These are phyloP conservation scores for Linnemannia hyalina DNA, from an alignment of 192 early-diverging fungal species.

Conservation along the genomic window DNA sequence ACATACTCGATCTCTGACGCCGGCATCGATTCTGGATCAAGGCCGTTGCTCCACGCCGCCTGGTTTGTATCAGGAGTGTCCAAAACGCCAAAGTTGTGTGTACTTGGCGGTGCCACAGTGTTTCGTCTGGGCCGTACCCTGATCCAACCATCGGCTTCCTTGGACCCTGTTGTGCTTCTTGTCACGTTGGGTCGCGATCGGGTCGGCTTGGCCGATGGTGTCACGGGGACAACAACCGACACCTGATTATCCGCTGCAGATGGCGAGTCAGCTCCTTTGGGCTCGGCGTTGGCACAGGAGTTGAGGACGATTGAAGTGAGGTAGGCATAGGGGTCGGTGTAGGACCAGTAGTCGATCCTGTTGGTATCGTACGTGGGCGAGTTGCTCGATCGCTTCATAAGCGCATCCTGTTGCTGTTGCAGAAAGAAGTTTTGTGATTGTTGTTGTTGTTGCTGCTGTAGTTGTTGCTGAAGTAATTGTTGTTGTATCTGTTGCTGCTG, in stretches of 20 bases:
- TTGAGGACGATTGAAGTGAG: constrained; percentile 50
- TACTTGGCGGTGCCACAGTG: constrained; percentile 8
- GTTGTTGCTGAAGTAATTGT: constrained; percentile 42
- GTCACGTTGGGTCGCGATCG: neutral
- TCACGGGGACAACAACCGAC: constrained; percentile 3
- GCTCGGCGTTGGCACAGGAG: constrained; percentile 47
- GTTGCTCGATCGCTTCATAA: constrained; percentile 16
- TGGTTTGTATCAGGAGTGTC: constrained; percentile 11
- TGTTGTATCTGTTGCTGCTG: constrained; percentile 36
- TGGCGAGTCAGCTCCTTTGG: constrained; percentile 37
- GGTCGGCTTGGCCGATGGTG: neutral
- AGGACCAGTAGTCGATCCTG: constrained; percentile 51
- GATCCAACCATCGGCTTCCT: constrained; percentile 44
- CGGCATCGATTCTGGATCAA: constrained; percentile 28
- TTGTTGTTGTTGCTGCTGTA: constrained; percentile 42
- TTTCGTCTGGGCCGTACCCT: constrained; percentile 29
- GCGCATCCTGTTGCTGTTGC: constrained; percentile 47
- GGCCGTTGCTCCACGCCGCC: constrained; percentile 15
- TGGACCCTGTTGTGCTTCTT: neutral
- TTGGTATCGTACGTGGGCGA: constrained; percentile 30
- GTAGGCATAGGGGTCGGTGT: constrained; percentile 44
- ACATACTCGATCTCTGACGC: constrained; percentile 36
- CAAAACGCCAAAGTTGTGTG: neutral
- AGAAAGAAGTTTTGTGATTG: constrained; percentile 33
- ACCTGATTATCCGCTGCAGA: constrained; percentile 39